These are phyloP conservation scores for Solanum hybrid DNA, from an alignment of 305 asterid genomes.

Conservation along the genomic window DNA sequence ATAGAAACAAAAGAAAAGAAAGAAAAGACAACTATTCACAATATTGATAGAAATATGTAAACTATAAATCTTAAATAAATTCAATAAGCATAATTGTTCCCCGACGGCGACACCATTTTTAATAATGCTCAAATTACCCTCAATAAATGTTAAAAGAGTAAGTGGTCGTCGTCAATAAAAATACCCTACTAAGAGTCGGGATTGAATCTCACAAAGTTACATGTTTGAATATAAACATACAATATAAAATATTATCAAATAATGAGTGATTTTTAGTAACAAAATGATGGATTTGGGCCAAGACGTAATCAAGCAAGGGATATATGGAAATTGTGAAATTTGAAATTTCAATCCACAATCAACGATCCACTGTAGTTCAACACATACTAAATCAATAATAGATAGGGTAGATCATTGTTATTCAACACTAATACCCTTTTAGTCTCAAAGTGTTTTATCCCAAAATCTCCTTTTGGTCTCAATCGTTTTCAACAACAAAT, in stretches of 20 bases:
- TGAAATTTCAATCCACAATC: neutral
- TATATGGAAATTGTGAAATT: neutral
- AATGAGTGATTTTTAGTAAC: neutral
- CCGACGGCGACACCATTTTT: neutral
- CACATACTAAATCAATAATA: neutral
- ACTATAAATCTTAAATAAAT: neutral
- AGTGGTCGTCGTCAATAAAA: neutral
- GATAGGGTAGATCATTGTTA: neutral
- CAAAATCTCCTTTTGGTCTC: neutral
- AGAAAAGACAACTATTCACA: no score
- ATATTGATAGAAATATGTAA: neutral
- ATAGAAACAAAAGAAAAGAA: no score
- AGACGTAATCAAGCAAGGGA: neutral
- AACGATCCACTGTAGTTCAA: neutral
- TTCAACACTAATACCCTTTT: neutral
- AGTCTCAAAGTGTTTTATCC: neutral
- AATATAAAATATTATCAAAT: neutral
- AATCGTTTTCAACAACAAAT: neutral
- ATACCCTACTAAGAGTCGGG: neutral
- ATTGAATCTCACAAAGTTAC: neutral
- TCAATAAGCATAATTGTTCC: neutral
- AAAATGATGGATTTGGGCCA: neutral
- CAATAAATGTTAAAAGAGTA: neutral
- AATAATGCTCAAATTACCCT: neutral
- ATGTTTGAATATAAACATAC: neutral